A percentile compares a stretch with the other conserved stretches of the same genome.
These are phyloP conservation scores for Candida boleticola DNA, from an alignment of 805 yeast species.

Conservation along the genomic window DNA sequence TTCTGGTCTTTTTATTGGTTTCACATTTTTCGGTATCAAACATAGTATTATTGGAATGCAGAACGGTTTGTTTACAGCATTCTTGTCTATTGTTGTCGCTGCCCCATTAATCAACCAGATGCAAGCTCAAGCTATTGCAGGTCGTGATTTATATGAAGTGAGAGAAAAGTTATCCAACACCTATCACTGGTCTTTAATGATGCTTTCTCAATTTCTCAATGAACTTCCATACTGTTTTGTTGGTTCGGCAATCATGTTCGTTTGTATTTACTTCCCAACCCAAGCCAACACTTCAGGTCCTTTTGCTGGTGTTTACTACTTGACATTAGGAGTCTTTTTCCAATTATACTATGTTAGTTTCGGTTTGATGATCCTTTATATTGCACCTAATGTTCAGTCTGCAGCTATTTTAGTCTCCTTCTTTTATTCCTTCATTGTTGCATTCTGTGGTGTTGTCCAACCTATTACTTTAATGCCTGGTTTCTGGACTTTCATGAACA, in stretches of 20 bases:
- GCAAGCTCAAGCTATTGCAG: constrained; percentile 54
- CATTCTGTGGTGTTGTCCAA: constrained; percentile 72
- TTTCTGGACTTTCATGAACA: constrained; percentile 84
- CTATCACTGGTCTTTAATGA: constrained; percentile 65
- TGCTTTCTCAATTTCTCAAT: constrained; percentile 50
- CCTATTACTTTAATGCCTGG: constrained; percentile 61
- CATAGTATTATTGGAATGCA: constrained; percentile 50
- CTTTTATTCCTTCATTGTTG: constrained; percentile 53
- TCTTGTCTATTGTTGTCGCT: constrained; percentile 55
- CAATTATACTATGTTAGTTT: constrained; percentile 31
- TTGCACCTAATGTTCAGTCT: constrained; percentile 64
- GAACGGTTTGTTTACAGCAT: constrained; percentile 57
- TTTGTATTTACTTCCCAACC: constrained; percentile 51
- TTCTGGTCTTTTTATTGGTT: constrained; percentile 41
- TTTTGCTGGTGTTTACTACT: constrained; percentile 35
- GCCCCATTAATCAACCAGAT: constrained; percentile 64
- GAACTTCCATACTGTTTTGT: constrained; percentile 58
- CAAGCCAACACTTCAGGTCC: constrained; percentile 42
- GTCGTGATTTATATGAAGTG: constrained; percentile 65
- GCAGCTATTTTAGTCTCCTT: constrained; percentile 61
- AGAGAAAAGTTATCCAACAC: constrained; percentile 72
- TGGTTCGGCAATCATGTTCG: constrained; percentile 28
- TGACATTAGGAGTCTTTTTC: constrained; percentile 26
- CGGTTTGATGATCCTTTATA: constrained; percentile 45
- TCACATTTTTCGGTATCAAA: constrained; percentile 18